phyloP scores from a whole-genome alignment of 352 stramenopile species.

The Pythium coloratum region DNA sequence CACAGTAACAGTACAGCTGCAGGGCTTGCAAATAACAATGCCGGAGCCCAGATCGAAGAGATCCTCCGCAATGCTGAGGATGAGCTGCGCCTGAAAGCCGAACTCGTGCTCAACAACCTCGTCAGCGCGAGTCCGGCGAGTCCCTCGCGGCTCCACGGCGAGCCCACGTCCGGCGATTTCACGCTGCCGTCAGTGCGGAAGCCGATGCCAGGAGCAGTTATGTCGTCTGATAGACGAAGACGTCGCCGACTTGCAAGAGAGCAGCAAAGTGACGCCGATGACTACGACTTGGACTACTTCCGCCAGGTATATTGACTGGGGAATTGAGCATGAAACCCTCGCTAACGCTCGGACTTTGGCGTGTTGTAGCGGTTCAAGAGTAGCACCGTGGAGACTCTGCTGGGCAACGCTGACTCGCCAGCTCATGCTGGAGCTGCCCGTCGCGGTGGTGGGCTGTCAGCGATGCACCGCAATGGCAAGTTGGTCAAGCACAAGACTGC shows the following conservation, averaged over 20 bases:
- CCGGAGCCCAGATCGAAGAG: conserved; percentile 51
- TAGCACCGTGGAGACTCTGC: conserved; percentile 2
- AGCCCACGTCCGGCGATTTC: background rate
- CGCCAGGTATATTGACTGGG: conserved; percentile 1
- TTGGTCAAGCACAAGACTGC: conserved; percentile 66
- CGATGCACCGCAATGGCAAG: conserved; percentile 14
- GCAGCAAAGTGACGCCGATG: background rate
- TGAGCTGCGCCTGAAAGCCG: conserved; percentile 77
- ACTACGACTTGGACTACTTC: conserved; percentile 24
- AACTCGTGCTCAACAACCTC: conserved; percentile 74
- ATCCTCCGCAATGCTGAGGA: conserved; percentile 70
- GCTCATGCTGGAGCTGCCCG: conserved; percentile 2
- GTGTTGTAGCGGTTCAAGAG: conserved; percentile 15
- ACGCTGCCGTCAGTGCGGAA: conserved; percentile 19
- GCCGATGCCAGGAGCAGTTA: background rate
- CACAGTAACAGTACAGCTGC: conserved; percentile 9
- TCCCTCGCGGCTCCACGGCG: conserved; percentile 22
- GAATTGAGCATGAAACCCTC: background rate
- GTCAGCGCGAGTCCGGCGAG: conserved; percentile 43
- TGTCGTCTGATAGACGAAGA: background rate
- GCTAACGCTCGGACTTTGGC: background rate
- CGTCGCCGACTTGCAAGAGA: conserved; percentile 1
- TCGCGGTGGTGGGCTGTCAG: conserved; percentile 19
- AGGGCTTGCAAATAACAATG: conserved; percentile 24
- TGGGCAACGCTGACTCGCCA: background rate